These are phyloP conservation scores for Rhodomyrtus tomentosa DNA, from an alignment of 345 rosid genomes.

Conservation along the genomic window DNA sequence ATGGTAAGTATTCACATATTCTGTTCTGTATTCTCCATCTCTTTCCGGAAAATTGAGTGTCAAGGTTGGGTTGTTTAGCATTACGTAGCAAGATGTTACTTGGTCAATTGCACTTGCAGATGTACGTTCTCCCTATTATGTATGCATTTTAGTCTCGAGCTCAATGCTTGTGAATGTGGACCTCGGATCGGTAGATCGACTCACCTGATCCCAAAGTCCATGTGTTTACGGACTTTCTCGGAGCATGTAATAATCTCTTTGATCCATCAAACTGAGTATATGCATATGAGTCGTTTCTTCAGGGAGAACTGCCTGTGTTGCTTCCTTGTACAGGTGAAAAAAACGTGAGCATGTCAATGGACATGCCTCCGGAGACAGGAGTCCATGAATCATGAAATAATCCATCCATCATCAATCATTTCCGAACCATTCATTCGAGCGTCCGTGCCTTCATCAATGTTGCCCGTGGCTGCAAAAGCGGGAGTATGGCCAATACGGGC, in stretches of 20 bases:
- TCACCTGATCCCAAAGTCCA: not conserved
- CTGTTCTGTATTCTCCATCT: not conserved
- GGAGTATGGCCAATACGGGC: rapidly evolving
- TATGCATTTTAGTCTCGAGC: not conserved
- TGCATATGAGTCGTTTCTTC: not conserved
- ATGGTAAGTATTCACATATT: not conserved
- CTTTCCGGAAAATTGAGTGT: not conserved
- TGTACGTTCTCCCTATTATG: not conserved
- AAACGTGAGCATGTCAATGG: not conserved
- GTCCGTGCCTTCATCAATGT: rapidly evolving
- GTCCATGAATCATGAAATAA: not conserved
- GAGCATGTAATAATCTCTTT: not conserved
- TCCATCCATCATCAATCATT: not conserved
- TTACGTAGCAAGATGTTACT: not conserved
- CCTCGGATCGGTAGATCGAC: not conserved
- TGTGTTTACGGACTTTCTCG: not conserved
- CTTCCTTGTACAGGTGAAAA: not conserved
- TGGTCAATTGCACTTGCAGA: not conserved
- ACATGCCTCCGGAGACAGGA: not conserved
- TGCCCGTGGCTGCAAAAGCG: not conserved
- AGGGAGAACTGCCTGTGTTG: not conserved
- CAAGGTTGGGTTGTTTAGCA: not conserved
- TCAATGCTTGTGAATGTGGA: not conserved
- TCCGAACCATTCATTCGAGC: not conserved
- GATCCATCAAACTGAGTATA: not conserved